Percentiles rank a stretch among this genome's conserved stretches.
These are phyloP conservation scores for Solanum clarkiae DNA, from an alignment of 257 asterid genomes.

Conservation along the genomic window DNA sequence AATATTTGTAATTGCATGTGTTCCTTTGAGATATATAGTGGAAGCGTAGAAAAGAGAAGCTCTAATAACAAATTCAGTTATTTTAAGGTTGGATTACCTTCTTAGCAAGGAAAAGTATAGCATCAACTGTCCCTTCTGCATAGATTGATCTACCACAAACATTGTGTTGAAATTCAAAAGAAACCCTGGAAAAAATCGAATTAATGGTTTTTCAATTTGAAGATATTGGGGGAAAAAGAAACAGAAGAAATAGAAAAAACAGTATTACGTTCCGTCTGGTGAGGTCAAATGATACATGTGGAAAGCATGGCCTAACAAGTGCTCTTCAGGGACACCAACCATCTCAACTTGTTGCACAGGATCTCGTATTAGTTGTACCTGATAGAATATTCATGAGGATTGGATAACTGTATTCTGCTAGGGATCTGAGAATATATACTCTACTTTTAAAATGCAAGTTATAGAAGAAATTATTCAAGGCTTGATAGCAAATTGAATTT, in stretches of 20 bases:
- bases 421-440: neutral
- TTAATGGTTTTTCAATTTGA: neutral
- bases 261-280: constrained; percentile 70
- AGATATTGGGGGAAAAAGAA: neutral
- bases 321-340: constrained; percentile 94
- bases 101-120: constrained; percentile 77
- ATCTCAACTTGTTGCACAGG: constrained; percentile 65
- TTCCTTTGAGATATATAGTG: neutral
- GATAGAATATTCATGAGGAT: neutral
- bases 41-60: neutral
- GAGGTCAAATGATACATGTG: constrained; percentile 84
- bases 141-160: constrained; percentile 97
- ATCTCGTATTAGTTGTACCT: constrained; percentile 72
- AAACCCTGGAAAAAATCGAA: constrained; percentile 35
- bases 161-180: constrained; percentile 92
- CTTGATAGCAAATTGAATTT: neutral
- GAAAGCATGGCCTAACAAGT: constrained; percentile 87
- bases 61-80: neutral
- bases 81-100: constrained; percentile 28
- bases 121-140: constrained; percentile 97
- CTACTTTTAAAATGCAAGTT: neutral
- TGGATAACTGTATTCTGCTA: neutral
- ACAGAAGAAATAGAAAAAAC: neutral
- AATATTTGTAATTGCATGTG: neutral
- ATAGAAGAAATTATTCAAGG: neutral